Percentiles rank a stretch among this genome's conserved stretches.
These are phyloP conservation scores for Brassica balearica DNA, from an alignment of 441 rosid genomes.

Conservation along the genomic window DNA sequence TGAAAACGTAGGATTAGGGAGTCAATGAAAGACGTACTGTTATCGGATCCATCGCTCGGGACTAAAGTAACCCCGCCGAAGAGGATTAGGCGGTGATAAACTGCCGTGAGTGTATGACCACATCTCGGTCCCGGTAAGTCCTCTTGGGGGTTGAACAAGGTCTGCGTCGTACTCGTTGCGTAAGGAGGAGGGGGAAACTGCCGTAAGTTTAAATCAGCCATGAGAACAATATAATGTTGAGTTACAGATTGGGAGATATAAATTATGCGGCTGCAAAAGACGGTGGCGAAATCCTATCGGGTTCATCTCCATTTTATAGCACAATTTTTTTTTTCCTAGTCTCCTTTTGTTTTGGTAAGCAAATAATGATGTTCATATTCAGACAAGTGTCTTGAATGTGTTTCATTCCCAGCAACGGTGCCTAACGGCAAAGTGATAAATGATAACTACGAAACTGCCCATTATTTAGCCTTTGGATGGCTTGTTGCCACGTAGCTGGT, in stretches of 20 bases:
- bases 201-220: slow-evolving; percentile 46
- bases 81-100: slow-evolving; percentile 74
- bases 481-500: not conserved
- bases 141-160: slow-evolving; percentile 50
- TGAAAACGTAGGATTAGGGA: not conserved
- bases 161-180: not conserved
- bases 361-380: not conserved
- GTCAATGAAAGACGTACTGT: slow-evolving; percentile 50
- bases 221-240: not conserved
- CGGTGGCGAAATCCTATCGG: not conserved
- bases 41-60: slow-evolving; percentile 68
- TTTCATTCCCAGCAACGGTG: not conserved
- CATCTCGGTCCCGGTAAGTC: slow-evolving; percentile 89
- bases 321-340: not conserved
- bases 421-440: not conserved
- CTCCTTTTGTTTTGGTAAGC: not conserved
- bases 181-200: too few species aligned
- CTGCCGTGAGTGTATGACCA: slow-evolving; percentile 77
- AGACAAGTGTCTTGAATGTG: not conserved
- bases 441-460: not conserved
- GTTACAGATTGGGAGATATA: not conserved
- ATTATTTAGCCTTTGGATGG: not conserved
- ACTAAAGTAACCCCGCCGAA: slow-evolving; percentile 86
- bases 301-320: not conserved
- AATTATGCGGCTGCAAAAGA: not conserved